A percentile compares a stretch with the other conserved stretches of the same genome.
phyloP scores from a whole-genome alignment of 306 rosid species.

The Quercus robur region DNA sequence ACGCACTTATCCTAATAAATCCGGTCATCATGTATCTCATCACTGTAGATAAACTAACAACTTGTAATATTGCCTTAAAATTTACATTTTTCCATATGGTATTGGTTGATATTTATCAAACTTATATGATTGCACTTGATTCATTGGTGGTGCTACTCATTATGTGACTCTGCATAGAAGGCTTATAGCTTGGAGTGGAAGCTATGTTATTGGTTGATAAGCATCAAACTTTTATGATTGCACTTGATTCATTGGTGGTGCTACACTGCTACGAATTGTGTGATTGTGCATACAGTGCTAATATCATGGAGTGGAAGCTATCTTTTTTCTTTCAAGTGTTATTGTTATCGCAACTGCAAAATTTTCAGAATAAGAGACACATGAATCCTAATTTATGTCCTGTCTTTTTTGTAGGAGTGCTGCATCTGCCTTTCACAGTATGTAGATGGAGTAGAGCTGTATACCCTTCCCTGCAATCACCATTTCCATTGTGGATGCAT shows the following conservation, averaged over 20 bases:
- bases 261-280: too few relatives aligned
- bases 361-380: background rate
- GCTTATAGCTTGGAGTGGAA: too few relatives aligned
- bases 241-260: too few relatives aligned
- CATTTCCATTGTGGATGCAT: conserved; percentile 88
- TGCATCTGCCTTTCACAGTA: conserved; percentile 77
- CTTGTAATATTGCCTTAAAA: background rate
- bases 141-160: background rate
- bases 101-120: background rate
- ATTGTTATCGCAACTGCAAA: background rate
- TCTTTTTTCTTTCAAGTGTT: background rate
- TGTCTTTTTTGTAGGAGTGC: conserved; percentile 53
- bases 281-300: too few relatives aligned
- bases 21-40: background rate
- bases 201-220: too few relatives aligned
- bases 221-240: too few relatives aligned
- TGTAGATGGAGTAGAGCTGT: conserved; percentile 66
- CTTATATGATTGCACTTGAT: background rate
- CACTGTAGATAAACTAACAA: background rate
- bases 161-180: too few relatives aligned
- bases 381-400: conserved; percentile 13
- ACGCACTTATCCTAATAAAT: background rate
- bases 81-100: background rate
- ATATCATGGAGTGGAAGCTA: background rate
- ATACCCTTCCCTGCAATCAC: conserved; percentile 75